These are phyloP conservation scores for Parmales sp. DNA, from an alignment of 108 stramenopile genomes.

Conservation along the genomic window DNA sequence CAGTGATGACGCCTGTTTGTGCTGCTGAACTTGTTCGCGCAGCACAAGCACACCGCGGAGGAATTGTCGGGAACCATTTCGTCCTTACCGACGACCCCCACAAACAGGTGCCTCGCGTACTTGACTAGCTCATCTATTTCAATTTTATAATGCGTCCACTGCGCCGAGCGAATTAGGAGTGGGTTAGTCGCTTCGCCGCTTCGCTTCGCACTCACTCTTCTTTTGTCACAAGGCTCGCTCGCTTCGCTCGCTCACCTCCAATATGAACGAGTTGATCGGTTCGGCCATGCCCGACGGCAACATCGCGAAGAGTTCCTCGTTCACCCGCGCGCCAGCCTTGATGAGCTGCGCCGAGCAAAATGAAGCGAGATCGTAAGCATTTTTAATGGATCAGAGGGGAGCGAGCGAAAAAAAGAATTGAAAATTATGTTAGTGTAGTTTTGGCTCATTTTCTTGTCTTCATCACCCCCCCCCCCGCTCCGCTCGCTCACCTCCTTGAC, in stretches of 20 bases:
- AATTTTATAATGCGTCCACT: background rate
- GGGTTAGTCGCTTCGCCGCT: background rate
- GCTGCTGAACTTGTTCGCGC: background rate
- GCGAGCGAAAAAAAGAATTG: too few relatives aligned
- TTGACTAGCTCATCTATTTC: background rate
- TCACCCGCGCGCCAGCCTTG: background rate
- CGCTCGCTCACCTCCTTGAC: background rate
- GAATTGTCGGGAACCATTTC: too few relatives aligned
- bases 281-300: too few relatives aligned
- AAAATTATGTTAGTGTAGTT: too few relatives aligned
- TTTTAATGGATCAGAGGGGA: too few relatives aligned
- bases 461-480: background rate
- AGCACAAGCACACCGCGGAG: conserved; percentile 3
- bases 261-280: too few relatives aligned
- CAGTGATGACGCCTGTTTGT: background rate
- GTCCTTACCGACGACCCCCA: background rate
- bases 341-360: too few relatives aligned
- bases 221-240: background rate
- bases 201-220: background rate
- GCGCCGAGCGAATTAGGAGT: background rate
- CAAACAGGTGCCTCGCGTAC: background rate
- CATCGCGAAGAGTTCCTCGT: background rate
- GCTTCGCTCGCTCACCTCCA: background rate
- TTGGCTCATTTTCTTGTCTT: too few relatives aligned
- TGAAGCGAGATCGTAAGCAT: too few relatives aligned